Conservation (phyloP, 306 rosid species). For the Quercus alba region DNA sequence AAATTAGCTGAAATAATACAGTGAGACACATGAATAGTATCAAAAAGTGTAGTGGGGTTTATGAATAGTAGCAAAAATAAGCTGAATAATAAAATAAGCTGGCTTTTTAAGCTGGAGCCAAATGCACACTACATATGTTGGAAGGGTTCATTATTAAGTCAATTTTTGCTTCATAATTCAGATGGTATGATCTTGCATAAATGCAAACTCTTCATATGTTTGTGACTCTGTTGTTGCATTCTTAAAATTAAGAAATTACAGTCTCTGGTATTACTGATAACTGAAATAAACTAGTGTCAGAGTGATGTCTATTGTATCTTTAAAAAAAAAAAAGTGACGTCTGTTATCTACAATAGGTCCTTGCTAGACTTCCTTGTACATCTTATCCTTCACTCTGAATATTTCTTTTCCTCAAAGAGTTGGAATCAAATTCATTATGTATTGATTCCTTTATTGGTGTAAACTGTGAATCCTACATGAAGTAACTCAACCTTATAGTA, state of each 20-base stretch:
- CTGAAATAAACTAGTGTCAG: neutral
- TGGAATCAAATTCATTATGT: constrained; percentile 5
- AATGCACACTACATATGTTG: neutral
- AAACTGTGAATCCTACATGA: neutral
- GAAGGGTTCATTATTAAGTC: neutral
- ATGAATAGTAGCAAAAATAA: too few species aligned
- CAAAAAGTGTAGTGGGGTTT: too few species aligned
- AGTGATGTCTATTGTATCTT: neutral
- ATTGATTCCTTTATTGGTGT: neutral
- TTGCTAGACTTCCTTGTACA: neutral
- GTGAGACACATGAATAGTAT: fast-evolving
- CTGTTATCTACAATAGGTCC: neutral
- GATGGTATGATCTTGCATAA: neutral
- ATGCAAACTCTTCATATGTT: neutral
- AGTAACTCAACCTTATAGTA: neutral
- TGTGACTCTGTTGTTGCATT: neutral
- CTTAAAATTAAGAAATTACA: neutral
- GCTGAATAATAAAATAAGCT: too few species aligned
- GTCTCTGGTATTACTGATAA: neutral
- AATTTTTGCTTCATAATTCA: neutral
- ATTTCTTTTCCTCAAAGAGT: neutral
- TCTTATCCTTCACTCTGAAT: neutral
- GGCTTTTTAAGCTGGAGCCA: too few species aligned
- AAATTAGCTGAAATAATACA: too few species aligned
- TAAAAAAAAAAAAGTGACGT: neutral